Base-by-base conservation (phyloP, 1,284 basidiomycete genomes). In the Mycena citricolor region DNA sequence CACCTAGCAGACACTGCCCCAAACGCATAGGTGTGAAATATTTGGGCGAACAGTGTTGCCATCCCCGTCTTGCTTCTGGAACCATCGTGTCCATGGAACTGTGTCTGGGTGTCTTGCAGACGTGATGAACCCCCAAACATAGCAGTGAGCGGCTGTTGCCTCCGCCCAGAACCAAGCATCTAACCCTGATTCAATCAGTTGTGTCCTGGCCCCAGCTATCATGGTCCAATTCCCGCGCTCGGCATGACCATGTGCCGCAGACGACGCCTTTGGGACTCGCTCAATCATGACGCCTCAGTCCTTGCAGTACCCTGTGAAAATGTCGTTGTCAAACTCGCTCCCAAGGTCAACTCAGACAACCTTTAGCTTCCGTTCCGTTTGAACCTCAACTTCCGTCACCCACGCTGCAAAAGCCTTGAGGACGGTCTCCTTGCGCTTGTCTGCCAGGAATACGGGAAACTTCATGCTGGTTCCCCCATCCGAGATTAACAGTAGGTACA, bases 161-260 rank as follows among this genome's bases (percentile, higher is more conserved):
- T 54, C 52, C 6, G 52, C 52, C 52, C 52, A 54, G 28, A 44
- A 40, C 4, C 38, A 8, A 8, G 32, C 16, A 14, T 47, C 41
- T 22, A 40, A 17, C n/a, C 35, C 39, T n/a, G n/a, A n/a, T n/a
- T n/a, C n/a, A n/a, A n/a, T n/a, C n/a, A n/a, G n/a, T n/a, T n/a
- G n/a, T n/a, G 47, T 22, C 10, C 33, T 19, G 2, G 38, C 32
- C 13, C 47, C 43, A n/a, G 35, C 32, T 5, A 49, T 42, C 12
- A 23, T 25, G 8, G 44, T 51, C 8, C 39, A 17, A 17, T 51
- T 51, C 2, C 37, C 44, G 1, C 44, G 32, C 24, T 51, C 48
- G 1, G 47, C 48, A 23, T 46, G 44, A 2, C 48, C 44, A 37
- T 51, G 45, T 0, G 48, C 48, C 10, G 44, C 14, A 28, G 48